phyloP scores from a whole-genome alignment of 345 rosid species.

The Rhodomyrtus tomentosa region DNA sequence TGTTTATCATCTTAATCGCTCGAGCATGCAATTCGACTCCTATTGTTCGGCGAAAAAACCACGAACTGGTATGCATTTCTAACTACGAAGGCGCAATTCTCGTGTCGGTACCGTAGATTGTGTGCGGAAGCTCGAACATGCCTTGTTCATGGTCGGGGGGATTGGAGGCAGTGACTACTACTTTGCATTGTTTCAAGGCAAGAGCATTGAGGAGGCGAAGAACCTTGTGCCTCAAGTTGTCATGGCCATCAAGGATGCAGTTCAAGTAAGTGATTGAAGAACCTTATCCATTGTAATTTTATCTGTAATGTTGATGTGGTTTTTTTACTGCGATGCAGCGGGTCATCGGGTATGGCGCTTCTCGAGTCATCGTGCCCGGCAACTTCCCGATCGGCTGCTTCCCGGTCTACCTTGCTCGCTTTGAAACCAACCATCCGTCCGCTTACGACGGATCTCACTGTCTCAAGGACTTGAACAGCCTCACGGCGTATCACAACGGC shows the following conservation, averaged over 20 bases:
- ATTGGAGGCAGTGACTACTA: neutral
- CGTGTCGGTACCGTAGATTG: neutral
- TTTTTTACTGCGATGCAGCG: neutral
- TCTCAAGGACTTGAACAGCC: neutral
- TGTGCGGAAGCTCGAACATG: neutral
- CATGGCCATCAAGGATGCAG: neutral
- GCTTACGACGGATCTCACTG: neutral
- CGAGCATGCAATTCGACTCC: neutral
- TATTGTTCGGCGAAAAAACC: neutral
- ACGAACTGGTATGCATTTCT: neutral
- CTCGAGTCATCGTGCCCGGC: neutral
- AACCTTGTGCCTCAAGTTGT: neutral
- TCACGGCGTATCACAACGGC: neutral
- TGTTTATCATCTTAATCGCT: neutral
- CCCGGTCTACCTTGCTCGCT: neutral
- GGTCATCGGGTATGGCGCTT: neutral
- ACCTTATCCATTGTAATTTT: neutral
- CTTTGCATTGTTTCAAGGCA: neutral
- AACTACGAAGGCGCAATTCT: neutral
- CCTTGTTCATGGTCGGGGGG: neutral
- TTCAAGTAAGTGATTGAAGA: neutral
- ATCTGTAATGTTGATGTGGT: neutral
- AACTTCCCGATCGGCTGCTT: conserved; percentile 1
- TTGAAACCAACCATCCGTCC: neutral
- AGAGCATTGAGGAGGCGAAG: neutral